Percentiles rank a stretch among this genome's conserved stretches.
Evolutionary conservation across 164 flowering plant genomes (phyloP).

Genomic region (Santalum album): DNA sequence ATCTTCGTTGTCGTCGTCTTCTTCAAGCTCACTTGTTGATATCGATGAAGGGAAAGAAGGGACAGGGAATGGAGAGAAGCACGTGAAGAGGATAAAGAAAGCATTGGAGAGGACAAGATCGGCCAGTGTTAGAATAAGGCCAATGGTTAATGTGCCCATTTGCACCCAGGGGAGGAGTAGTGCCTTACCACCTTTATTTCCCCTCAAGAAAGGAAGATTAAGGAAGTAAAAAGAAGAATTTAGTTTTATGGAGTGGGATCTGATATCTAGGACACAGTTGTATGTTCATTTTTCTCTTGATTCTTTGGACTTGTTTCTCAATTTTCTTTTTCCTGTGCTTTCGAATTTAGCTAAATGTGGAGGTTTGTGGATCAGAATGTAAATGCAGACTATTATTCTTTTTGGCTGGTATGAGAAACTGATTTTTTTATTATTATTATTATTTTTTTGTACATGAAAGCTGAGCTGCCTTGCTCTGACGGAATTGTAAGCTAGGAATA

Average conservation of each 20-base stretch:
- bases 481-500: no score
- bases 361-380: no score
- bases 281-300: neutral
- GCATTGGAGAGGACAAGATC: slow-evolving; percentile 81
- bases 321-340: no score
- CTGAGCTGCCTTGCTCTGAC: no score
- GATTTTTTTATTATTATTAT: no score
- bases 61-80: slow-evolving; percentile 33
- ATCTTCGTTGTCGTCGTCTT: slow-evolving; percentile 53
- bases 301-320: neutral
- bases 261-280: neutral
- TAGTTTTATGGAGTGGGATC: neutral
- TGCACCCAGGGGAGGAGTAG: slow-evolving; percentile 43
- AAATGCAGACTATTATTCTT: no score
- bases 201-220: slow-evolving; percentile 44
- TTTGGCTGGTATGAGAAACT: no score
- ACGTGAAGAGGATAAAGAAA: slow-evolving; percentile 58
- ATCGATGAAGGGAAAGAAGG: slow-evolving; percentile 27
- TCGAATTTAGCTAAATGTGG: no score
- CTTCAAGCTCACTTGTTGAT: slow-evolving; percentile 34
- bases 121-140: slow-evolving; percentile 64
- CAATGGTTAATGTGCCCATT: slow-evolving; percentile 70
- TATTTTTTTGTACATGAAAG: no score
- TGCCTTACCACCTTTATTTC: slow-evolving; percentile 59
- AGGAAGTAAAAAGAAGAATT: slow-evolving; percentile 29